These are phyloP conservation scores for Arthroderma sp. DNA, from an alignment of 2,329 filamentous ascomycete genomes.

Conservation along the genomic window DNA sequence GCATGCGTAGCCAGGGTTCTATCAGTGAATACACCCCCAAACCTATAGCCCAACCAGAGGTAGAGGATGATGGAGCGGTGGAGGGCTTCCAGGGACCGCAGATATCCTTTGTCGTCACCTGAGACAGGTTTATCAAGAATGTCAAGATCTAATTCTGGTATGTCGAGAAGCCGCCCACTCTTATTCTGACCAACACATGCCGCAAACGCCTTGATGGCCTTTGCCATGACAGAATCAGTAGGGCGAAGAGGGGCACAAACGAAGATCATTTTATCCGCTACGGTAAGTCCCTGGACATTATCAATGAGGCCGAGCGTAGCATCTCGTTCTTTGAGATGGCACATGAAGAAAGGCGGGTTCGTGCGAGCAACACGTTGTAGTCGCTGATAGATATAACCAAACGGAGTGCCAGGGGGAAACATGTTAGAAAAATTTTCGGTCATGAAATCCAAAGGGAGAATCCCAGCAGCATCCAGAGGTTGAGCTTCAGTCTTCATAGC, in stretches of 20 bases:
- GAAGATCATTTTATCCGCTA: conserved; percentile 64
- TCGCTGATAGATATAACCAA: conserved; percentile 69
- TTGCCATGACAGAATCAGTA: conserved; percentile 33
- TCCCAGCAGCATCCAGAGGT: conserved; percentile 57
- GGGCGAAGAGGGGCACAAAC: conserved; percentile 56
- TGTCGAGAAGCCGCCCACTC: conserved; percentile 57
- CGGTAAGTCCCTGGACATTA: conserved; percentile 51
- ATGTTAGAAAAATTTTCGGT: conserved; percentile 68
- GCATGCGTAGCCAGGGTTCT: conserved; percentile 66
- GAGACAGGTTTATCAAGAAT: conserved; percentile 49
- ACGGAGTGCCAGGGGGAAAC: conserved; percentile 68
- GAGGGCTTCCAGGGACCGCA: conserved; percentile 59
- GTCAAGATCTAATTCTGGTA: conserved; percentile 59
- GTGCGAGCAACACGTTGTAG: conserved; percentile 57
- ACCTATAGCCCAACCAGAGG: conserved; percentile 86
- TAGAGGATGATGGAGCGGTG: conserved; percentile 78
- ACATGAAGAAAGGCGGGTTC: conserved; percentile 58
- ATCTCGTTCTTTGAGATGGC: conserved; percentile 50
- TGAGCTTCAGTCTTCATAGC: conserved; percentile 54
- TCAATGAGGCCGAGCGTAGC: conserved; percentile 65
- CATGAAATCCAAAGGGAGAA: conserved; percentile 59
- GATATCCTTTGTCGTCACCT: conserved; percentile 40
- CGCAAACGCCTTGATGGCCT: conserved; percentile 53
- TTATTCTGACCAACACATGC: conserved; percentile 55
- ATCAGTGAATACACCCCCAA: conserved; percentile 64